phyloP scores from a whole-genome alignment of 2,329 filamentous ascomycete species.

The Botrytis hyacinthi region DNA sequence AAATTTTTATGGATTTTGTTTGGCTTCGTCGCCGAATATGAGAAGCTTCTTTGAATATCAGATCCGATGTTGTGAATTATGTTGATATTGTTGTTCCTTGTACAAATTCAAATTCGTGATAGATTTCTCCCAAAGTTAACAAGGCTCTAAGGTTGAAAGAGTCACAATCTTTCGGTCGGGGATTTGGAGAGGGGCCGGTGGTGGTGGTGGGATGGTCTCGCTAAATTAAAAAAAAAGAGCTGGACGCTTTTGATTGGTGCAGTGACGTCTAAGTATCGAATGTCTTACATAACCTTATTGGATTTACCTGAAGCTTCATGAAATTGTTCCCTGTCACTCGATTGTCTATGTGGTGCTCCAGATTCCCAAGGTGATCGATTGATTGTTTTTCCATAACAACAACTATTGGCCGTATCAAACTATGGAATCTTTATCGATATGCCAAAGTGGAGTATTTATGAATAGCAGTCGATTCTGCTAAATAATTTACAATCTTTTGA shows the following conservation, averaged over 20 bases:
- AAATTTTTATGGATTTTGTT: constrained; percentile 15
- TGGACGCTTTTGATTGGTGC: constrained; percentile 15
- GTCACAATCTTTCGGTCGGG: constrained; percentile 18
- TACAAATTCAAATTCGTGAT: constrained; percentile 18
- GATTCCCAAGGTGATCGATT: constrained; percentile 2
- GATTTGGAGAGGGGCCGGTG: constrained; percentile 16
- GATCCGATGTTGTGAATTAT: neutral
- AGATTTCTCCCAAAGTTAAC: constrained; percentile 2
- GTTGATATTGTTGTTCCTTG: constrained; percentile 9
- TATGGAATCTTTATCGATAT: constrained; percentile 9
- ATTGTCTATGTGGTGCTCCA: neutral
- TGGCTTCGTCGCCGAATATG: constrained; percentile 14
- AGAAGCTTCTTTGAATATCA: neutral
- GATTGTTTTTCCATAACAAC: constrained; percentile 1
- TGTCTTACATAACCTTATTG: neutral
- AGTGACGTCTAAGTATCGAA: constrained; percentile 2
- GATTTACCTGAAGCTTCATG: constrained; percentile 1
- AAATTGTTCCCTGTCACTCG: constrained; percentile 6
- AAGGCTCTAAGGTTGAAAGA: constrained; percentile 9
- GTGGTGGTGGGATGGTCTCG: constrained; percentile 22
- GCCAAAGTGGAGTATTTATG: neutral
- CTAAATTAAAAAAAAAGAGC: constrained; percentile 17
- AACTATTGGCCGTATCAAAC: neutral
- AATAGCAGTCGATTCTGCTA: constrained; percentile 9
- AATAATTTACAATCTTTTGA: constrained; percentile 5